Evolutionary conservation across 148 eudicot species (phyloP).

Genomic region (Oxyria digyna): DNA sequence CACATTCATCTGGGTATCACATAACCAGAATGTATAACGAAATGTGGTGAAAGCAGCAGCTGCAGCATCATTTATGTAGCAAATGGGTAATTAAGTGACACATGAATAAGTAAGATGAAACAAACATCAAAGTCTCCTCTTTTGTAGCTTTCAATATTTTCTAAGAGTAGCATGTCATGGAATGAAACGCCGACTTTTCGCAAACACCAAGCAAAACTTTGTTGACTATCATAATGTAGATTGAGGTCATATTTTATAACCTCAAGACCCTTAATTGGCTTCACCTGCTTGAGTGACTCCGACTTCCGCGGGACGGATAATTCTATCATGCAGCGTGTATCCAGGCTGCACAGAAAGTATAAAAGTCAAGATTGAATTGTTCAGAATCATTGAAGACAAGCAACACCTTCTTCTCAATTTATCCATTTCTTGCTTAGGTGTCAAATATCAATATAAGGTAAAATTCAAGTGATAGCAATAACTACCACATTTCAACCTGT

Average conservation of each 20-base stretch:
- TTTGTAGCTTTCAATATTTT: slow-evolving; percentile 2
- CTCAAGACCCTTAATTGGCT: slow-evolving; percentile 21
- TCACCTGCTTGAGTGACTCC: slow-evolving; percentile 60
- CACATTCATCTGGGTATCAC: not conserved
- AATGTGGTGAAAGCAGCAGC: not conserved
- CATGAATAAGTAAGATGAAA: not conserved
- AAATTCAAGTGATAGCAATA: too few species aligned
- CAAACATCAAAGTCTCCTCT: not conserved
- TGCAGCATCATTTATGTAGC: slow-evolving; percentile 1
- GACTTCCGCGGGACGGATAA: slow-evolving; percentile 93
- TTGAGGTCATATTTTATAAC: not conserved
- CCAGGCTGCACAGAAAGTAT: slow-evolving; percentile 43
- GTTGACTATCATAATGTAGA: not conserved
- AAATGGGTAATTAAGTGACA: not conserved
- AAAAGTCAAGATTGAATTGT: not conserved
- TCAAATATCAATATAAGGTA: not conserved
- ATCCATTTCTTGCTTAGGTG: not conserved
- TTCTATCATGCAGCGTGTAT: slow-evolving; percentile 62
- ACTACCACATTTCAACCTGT: too few species aligned
- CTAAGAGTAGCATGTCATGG: not conserved
- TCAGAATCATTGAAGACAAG: not conserved
- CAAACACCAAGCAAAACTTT: slow-evolving; percentile 7
- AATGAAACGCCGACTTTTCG: not conserved
- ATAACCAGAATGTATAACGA: not conserved
- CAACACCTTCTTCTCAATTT: too few species aligned